Evolutionary conservation across 306 rosid species (phyloP).

Genomic region (Delonix regia): DNA sequence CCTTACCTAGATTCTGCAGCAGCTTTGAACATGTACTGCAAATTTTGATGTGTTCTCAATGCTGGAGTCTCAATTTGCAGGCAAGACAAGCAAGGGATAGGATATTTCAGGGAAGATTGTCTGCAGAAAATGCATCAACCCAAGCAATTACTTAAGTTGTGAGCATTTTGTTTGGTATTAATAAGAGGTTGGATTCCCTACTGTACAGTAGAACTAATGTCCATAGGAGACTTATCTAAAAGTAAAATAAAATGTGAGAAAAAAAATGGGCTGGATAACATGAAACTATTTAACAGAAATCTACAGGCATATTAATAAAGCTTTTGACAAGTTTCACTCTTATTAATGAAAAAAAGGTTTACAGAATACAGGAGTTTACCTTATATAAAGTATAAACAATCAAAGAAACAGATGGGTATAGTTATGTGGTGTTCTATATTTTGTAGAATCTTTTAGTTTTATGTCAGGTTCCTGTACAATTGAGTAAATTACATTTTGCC

Average conservation of each 20-base stretch:
- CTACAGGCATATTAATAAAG: too few species aligned
- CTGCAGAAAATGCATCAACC: slow-evolving; percentile 33
- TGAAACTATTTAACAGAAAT: too few species aligned
- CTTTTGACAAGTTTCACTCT: slow-evolving; percentile 11
- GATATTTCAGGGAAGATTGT: slow-evolving; percentile 46
- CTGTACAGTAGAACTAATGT: too few species aligned
- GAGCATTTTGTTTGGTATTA: neutral
- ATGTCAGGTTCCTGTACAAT: too few species aligned
- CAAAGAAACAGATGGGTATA: neutral
- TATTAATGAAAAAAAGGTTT: neutral
- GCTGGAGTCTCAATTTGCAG: slow-evolving; percentile 46
- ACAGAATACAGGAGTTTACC: neutral
- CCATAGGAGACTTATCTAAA: too few species aligned
- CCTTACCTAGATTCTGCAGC: neutral
- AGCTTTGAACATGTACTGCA: neutral
- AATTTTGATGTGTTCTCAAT: slow-evolving; percentile 9
- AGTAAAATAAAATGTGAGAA: too few species aligned
- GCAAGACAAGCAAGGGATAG: slow-evolving; percentile 60
- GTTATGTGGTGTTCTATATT: too few species aligned
- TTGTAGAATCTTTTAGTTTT: too few species aligned
- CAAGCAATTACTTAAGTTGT: neutral
- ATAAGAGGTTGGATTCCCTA: too few species aligned
- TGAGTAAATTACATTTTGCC: too few species aligned
- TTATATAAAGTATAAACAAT: neutral
- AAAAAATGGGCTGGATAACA: too few species aligned